These are phyloP conservation scores for Lactifluus subvellereus DNA, from an alignment of 768 basidiomycete species.

Conservation along the genomic window DNA sequence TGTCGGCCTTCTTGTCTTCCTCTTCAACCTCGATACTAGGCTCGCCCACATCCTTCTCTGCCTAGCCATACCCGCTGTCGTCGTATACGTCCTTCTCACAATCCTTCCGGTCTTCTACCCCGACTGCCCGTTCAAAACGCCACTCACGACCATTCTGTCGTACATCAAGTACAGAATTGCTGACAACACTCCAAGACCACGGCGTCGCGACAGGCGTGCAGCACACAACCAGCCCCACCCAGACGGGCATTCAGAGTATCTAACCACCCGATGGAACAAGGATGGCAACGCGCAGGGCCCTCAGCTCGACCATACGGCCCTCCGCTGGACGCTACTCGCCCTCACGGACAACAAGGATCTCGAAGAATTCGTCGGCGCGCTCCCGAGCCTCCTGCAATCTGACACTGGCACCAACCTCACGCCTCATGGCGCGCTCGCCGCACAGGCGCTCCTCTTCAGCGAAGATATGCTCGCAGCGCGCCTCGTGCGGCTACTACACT, in stretches of 20 bases:
- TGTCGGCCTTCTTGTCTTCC: conserved; percentile 12
- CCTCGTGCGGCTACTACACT: conserved; percentile 4
- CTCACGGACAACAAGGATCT: conserved; percentile 12
- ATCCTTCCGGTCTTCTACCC: conserved; percentile 13
- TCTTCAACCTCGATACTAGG: not conserved
- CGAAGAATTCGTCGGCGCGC: conserved; percentile 7
- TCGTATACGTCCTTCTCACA: conserved; percentile 8
- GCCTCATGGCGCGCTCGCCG: not conserved
- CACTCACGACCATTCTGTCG: conserved; percentile 12
- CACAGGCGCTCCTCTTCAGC: conserved; percentile 11
- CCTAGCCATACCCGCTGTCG: not conserved
- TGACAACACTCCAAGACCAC: not conserved
- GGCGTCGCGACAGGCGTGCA: not conserved
- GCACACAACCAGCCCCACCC: not conserved
- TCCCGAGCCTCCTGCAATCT: conserved; percentile 10
- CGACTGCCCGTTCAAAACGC: conserved; percentile 17
- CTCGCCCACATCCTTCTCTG: conserved; percentile 11
- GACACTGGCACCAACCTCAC: not conserved
- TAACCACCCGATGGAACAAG: conserved; percentile 2
- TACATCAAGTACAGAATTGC: conserved; percentile 1
- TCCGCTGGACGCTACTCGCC: conserved; percentile 14
- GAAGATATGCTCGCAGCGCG: conserved; percentile 11
- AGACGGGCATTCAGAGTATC: not conserved
- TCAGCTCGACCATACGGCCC: conserved; percentile 14
- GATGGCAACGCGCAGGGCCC: conserved; percentile 1